Evolutionary conservation across 2,329 filamentous ascomycete species (phyloP).

Genomic region (Teratosphaeria viscida): DNA sequence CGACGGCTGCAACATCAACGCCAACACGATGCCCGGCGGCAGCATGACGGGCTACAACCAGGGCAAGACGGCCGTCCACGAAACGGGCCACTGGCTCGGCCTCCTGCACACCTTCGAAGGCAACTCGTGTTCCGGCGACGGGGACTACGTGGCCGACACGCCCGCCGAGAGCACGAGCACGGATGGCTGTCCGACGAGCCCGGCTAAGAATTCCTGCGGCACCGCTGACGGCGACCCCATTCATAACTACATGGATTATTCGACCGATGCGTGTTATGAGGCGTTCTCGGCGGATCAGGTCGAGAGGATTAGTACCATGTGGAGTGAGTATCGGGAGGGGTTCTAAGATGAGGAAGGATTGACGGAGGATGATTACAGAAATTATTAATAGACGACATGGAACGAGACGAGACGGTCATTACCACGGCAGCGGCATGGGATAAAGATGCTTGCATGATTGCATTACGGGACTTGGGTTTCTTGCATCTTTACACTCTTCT

Average conservation of each 20-base stretch:
- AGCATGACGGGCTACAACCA: slow-evolving; percentile 38
- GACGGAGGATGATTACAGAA: background rate
- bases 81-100: slow-evolving; percentile 40
- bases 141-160: slow-evolving; percentile 37
- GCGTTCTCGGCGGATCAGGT: slow-evolving; percentile 42
- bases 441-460: background rate
- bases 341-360: background rate
- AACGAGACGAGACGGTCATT: background rate
- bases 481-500: background rate
- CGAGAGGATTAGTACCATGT: slow-evolving; percentile 43
- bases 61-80: slow-evolving; percentile 38
- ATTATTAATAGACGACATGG: background rate
- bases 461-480: background rate
- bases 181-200: slow-evolving; percentile 42
- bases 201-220: slow-evolving; percentile 43
- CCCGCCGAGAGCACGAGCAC: slow-evolving; percentile 35
- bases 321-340: slow-evolving; percentile 30
- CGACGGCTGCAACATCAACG: slow-evolving; percentile 49
- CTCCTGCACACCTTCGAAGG: slow-evolving; percentile 39
- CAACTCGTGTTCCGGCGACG: slow-evolving; percentile 33
- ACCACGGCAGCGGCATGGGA: background rate
- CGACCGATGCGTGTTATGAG: slow-evolving; percentile 45
- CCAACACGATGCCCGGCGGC: slow-evolving; percentile 46
- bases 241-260: slow-evolving; percentile 53
- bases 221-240: slow-evolving; percentile 41